phyloP scores from a whole-genome alignment of 352 stramenopile genomes.

The Pythium vanterpoolii region DNA sequence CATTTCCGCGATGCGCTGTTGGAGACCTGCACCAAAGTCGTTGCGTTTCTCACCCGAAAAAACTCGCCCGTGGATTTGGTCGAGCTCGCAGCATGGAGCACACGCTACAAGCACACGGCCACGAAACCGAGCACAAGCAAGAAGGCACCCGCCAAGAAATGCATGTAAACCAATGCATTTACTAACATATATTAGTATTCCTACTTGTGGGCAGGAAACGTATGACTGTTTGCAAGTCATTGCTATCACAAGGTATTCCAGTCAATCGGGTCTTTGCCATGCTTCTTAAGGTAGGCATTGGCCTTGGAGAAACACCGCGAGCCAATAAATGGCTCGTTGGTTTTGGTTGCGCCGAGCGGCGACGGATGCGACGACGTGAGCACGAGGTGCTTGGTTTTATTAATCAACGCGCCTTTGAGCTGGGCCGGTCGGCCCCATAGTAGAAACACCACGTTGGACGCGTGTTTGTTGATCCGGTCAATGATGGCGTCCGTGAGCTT shows the following conservation, averaged over 20 bases:
- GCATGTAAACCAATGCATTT: constrained; percentile 4
- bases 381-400: constrained; percentile 77
- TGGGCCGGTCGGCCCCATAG: constrained; percentile 95
- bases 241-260: constrained; percentile 57
- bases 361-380: constrained; percentile 92
- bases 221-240: too few relatives aligned
- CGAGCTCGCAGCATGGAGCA: constrained; percentile 51
- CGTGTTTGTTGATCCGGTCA: constrained; percentile 67
- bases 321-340: constrained; percentile 93
- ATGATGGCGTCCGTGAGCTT: constrained; percentile 96
- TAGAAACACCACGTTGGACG: constrained; percentile 94
- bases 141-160: constrained; percentile 11
- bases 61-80: constrained; percentile 42
- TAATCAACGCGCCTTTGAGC: constrained; percentile 72
- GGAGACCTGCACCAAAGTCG: constrained; percentile 41
- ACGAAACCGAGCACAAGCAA: not conserved
- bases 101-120: constrained; percentile 23
- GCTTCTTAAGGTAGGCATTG: constrained; percentile 71
- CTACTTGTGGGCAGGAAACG: too few relatives aligned
- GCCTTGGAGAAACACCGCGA: constrained; percentile 89
- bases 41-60: constrained; percentile 46
- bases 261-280: constrained; percentile 82
- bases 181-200: too few relatives aligned
- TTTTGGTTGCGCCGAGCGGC: constrained; percentile 95
- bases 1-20: constrained; percentile 58